Percentiles rank a stretch among this genome's conserved stretches.
These are phyloP conservation scores for Skeletonema potamos DNA, from an alignment of 108 stramenopile species.

Conservation along the genomic window DNA sequence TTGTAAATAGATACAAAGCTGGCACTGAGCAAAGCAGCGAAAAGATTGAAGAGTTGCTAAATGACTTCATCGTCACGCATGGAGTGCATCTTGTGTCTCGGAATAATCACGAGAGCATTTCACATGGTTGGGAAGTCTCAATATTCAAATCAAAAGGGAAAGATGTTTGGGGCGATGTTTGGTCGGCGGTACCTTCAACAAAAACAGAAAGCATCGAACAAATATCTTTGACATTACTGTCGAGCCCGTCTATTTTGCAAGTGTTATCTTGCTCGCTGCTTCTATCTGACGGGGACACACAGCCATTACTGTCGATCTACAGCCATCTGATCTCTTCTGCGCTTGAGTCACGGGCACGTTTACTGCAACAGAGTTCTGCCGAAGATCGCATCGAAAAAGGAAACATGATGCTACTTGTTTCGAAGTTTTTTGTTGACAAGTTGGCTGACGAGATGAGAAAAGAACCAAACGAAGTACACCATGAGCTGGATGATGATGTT, in stretches of 20 bases:
- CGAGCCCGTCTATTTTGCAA: conserved; percentile 42
- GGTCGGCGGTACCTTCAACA: conserved; percentile 35
- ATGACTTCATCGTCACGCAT: conserved; percentile 59
- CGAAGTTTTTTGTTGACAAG: conserved; percentile 45
- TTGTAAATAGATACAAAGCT: conserved; percentile 65
- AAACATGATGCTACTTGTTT: conserved; percentile 7
- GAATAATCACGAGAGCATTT: neutral
- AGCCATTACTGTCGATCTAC: conserved; percentile 27
- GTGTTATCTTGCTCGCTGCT: conserved; percentile 31
- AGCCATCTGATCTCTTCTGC: conserved; percentile 17
- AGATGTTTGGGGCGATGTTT: conserved; percentile 32
- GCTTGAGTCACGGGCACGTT: conserved; percentile 11
- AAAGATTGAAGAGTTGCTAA: conserved; percentile 66
- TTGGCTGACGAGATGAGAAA: conserved; percentile 12
- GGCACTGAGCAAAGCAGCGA: conserved; percentile 30
- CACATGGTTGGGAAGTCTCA: neutral
- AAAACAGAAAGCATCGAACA: conserved; percentile 4
- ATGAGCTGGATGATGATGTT: neutral
- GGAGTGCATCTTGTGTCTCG: conserved; percentile 28
- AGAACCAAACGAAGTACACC: neutral
- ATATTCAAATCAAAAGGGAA: neutral
- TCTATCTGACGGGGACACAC: conserved; percentile 17
- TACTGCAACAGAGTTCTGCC: neutral
- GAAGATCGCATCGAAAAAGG: conserved; percentile 6
- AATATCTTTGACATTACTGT: conserved; percentile 2